Evolutionary conservation across 2,329 filamentous ascomycete genomes (phyloP).

Genomic region (Colletotrichum tamarilloi): DNA sequence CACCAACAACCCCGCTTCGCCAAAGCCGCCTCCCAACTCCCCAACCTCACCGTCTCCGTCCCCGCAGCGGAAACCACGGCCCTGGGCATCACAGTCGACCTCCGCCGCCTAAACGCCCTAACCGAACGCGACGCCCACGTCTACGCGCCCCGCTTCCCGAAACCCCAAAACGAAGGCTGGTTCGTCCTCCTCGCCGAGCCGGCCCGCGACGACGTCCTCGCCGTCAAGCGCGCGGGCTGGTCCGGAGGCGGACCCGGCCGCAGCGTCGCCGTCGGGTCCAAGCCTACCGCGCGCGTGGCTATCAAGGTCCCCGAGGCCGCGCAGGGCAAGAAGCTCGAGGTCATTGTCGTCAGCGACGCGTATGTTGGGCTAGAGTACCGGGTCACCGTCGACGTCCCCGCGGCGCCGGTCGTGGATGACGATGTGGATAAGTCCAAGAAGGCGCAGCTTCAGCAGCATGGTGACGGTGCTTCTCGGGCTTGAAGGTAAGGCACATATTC

Average conservation of each 20-base stretch:
- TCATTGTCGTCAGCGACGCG: constrained; percentile 85
- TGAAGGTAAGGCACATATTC: background rate
- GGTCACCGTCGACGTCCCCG: constrained; percentile 64
- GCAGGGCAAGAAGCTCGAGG: constrained; percentile 72
- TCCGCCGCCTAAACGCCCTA: constrained; percentile 76
- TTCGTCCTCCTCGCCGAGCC: constrained; percentile 83
- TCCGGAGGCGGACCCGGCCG: constrained; percentile 38
- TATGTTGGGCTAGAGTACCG: constrained; percentile 80
- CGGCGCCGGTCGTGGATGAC: constrained; percentile 59
- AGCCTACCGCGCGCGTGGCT: constrained; percentile 63
- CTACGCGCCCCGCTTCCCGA: constrained; percentile 90
- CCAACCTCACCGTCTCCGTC: constrained; percentile 73
- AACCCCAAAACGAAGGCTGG: constrained; percentile 93
- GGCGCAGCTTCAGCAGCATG: constrained; percentile 36
- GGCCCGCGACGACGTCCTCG: constrained; percentile 79
- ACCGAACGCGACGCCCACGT: constrained; percentile 77
- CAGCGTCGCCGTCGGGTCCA: constrained; percentile 52
- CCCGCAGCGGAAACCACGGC: constrained; percentile 65
- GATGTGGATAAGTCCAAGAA: constrained; percentile 58
- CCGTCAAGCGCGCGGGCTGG: constrained; percentile 90
- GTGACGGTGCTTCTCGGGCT: constrained; percentile 16
- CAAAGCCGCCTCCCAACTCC: constrained; percentile 74
- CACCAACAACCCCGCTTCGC: constrained; percentile 58
- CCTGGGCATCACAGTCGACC: constrained; percentile 68
- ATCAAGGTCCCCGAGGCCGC: constrained; percentile 69